phyloP scores from a whole-genome alignment of 2,329 filamentous ascomycete genomes.

The Neofusicoccum ribis region DNA sequence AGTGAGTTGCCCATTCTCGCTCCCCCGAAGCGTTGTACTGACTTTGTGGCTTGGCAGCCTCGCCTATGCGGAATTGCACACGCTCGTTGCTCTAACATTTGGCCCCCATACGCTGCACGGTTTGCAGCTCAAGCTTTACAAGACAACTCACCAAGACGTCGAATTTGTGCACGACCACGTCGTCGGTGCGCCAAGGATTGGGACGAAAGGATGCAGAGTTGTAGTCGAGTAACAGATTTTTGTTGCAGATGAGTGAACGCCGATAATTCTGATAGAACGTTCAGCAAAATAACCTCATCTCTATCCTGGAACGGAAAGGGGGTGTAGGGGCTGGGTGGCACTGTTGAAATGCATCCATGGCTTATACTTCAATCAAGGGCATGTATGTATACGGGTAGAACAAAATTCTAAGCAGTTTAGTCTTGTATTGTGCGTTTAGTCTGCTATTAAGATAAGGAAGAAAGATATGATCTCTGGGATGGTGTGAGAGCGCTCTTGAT shows the following conservation, averaged over 20 bases:
- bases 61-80: constrained; percentile 20
- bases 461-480: no score
- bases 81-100: constrained; percentile 13
- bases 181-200: not conserved
- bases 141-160: constrained; percentile 18
- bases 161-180: constrained; percentile 19
- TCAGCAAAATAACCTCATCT: no score
- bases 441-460: not conserved
- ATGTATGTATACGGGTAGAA: no score
- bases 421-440: no score
- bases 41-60: not conserved
- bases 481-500: not conserved
- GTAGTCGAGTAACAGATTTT: not conserved
- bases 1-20: constrained; percentile 52
- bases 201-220: not conserved
- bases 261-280: no score
- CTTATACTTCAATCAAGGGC: no score
- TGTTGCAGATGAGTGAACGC: no score
- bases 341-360: no score
- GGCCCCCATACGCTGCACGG: not conserved
- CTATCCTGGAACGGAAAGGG: no score
- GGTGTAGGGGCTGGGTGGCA: no score
- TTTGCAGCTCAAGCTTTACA: constrained; percentile 20
- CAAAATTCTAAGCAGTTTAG: no score
- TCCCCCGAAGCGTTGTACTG: not conserved